Percentiles rank a stretch among this genome's conserved stretches.
Evolutionary conservation across 2,329 filamentous ascomycete genomes (phyloP).

Genomic region (Venturia aucupariae): DNA sequence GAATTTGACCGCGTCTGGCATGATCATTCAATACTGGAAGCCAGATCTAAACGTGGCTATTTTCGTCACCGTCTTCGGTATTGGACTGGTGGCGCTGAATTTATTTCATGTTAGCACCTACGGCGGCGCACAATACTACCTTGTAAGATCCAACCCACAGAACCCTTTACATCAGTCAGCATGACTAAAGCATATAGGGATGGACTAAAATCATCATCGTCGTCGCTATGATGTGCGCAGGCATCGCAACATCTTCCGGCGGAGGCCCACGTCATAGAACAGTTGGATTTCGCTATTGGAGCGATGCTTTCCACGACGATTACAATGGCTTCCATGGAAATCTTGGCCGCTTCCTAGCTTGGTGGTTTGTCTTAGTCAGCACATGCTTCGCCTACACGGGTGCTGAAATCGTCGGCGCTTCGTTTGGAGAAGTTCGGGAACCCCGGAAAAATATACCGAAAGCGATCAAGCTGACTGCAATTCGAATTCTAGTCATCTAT

Average conservation of each 20-base stretch:
- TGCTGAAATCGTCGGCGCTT: constrained; percentile 14
- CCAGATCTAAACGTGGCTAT: constrained; percentile 12
- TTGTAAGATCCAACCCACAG: neutral
- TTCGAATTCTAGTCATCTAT: constrained; percentile 14
- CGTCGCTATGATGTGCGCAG: constrained; percentile 8
- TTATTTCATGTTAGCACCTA: neutral
- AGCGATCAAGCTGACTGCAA: constrained; percentile 12
- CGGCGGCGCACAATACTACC: constrained; percentile 6
- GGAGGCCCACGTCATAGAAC: constrained; percentile 11
- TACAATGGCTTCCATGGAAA: constrained; percentile 21
- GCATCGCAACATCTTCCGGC: constrained; percentile 13
- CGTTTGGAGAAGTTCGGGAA: constrained; percentile 14
- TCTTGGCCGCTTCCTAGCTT: constrained; percentile 32
- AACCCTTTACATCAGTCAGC: neutral
- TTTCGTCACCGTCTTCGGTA: constrained; percentile 10
- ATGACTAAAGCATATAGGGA: neutral
- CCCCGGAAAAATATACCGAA: constrained; percentile 15
- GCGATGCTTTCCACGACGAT: constrained; percentile 17
- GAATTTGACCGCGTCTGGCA: constrained; percentile 5
- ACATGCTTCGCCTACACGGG: constrained; percentile 34
- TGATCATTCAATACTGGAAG: constrained; percentile 10
- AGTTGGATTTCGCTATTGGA: constrained; percentile 16
- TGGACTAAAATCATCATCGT: constrained; percentile 7
- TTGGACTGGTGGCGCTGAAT: constrained; percentile 8
- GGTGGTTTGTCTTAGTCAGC: constrained; percentile 31